Base-by-base conservation (phyloP, 202 grass and related monocot species). In the Cymbopogon flexuosus region DNA sequence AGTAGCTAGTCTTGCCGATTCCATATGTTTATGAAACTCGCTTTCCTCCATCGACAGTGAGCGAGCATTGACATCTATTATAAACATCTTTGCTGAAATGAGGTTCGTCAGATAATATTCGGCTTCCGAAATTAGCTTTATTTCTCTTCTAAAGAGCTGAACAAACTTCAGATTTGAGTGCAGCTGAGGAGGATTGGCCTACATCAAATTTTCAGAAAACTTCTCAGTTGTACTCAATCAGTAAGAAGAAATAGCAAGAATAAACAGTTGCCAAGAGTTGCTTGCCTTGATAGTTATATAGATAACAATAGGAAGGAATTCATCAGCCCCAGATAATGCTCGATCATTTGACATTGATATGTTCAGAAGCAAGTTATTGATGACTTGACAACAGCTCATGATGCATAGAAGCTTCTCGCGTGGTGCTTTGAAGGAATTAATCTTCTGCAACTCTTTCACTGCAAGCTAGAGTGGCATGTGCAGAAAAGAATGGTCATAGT, bases 81-180 rank as follows among this genome's bases (percentile, higher is more conserved):
- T 91, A 77, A 97, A 94, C 87, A 89, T 93, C 87, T 97, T 89
- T 80, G 84, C 79, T 54, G 92, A 97, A 74, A 97, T 84, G 62
- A 97, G 88, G 64, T 97, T 97, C 1, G 92, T 94, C 51, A 94
- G 84, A 82, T 94, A 97, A 60, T 97, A 97, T 78, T 97, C 92
- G 0, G 94, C 84, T 85, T 97, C 94, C 27, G 92, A 97, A 60
- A 97, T 78, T 72, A 97, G 90, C 84, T 94, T 97, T 37, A 88
- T 73, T 73, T 91, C 80, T 70, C 90, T 97, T 81, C 94, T 89
- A 62, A 94, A 97, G 33, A 94, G 88, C 72, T 94, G 91, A 74
- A 97, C 65, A 84, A 84, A 97, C 85, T 94, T 89, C 47, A 97
- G 85, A 86, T 97, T 97, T 33, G 94, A 97, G 73, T 94, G 94